A percentile compares a stretch with the other conserved stretches of the same genome.
Evolutionary conservation across 2,329 filamentous ascomycete species (phyloP).

Genomic region (Colletotrichum spaethianum): DNA sequence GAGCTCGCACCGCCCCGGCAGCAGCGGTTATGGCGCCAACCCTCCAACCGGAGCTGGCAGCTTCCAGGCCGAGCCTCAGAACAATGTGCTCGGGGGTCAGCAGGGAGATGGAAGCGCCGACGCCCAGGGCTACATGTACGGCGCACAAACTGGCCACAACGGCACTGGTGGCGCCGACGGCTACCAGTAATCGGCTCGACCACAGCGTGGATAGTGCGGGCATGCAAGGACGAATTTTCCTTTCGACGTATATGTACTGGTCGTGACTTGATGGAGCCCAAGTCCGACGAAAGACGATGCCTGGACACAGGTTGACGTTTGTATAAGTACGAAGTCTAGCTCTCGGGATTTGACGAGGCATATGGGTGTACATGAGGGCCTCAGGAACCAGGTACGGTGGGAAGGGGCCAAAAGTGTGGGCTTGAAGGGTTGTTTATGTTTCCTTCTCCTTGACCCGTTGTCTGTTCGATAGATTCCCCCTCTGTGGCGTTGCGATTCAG

Average conservation of each 20-base stretch:
- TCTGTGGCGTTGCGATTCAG: conserved; percentile 33
- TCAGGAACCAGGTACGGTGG: conserved; percentile 40
- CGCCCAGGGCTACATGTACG: conserved; percentile 65
- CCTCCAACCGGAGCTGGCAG: conserved; percentile 60
- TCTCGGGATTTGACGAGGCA: conserved; percentile 23
- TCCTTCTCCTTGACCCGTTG: conserved; percentile 22
- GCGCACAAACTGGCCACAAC: conserved; percentile 70
- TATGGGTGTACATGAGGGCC: conserved; percentile 40
- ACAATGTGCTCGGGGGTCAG: conserved; percentile 54
- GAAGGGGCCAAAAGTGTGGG: conserved; percentile 36
- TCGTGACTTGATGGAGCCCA: conserved; percentile 34
- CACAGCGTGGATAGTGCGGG: not conserved
- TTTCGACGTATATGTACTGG: conserved; percentile 35
- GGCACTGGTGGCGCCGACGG: conserved; percentile 67
- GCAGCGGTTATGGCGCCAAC: conserved; percentile 64
- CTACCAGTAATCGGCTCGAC: conserved; percentile 57
- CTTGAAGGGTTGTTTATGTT: conserved; percentile 27
- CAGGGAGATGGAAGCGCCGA: conserved; percentile 60
- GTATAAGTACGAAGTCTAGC: conserved; percentile 50
- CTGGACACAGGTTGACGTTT: conserved; percentile 47
- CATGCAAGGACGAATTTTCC: not conserved
- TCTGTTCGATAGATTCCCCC: conserved; percentile 40
- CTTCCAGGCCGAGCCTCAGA: conserved; percentile 58
- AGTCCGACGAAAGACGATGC: conserved; percentile 42
- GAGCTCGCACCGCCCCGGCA: conserved; percentile 63